Conservation (phyloP, 345 rosid genomes). For the Isatis tinctoria region DNA sequence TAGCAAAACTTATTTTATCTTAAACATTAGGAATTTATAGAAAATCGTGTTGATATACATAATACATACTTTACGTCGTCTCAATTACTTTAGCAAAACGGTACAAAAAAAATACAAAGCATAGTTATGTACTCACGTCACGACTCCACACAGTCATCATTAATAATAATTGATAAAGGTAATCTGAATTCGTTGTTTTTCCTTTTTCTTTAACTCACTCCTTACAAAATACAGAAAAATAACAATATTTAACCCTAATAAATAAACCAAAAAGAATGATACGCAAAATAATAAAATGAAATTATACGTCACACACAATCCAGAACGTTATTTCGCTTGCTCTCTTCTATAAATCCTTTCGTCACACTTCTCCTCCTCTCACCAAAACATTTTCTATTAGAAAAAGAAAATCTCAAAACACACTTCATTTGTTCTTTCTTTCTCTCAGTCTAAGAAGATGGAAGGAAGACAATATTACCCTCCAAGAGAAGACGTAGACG, state of each 20-base stretch:
- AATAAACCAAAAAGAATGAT: conserved; percentile 1
- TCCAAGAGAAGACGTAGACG: conserved; percentile 29
- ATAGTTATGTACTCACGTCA: conserved; percentile 18
- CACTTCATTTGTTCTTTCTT: not conserved
- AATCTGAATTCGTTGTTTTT: not conserved
- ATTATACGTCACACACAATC: conserved; percentile 21
- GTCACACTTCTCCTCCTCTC: conserved; percentile 24
- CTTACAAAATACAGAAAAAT: not conserved
- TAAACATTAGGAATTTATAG: not conserved
- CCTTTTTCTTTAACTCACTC: not conserved
- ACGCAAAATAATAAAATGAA: conserved; percentile 5
- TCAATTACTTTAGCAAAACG: not conserved
- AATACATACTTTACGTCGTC: not conserved
- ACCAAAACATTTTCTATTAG: conserved; percentile 23
- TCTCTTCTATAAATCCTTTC: conserved; percentile 31
- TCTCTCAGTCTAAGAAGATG: conserved; percentile 21
- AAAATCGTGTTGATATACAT: not conserved
- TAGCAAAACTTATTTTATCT: not conserved
- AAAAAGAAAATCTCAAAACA: not conserved
- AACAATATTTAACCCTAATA: not conserved
- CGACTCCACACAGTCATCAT: conserved; percentile 26
- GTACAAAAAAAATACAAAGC: not conserved
- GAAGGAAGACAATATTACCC: conserved; percentile 43
- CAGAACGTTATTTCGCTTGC: conserved; percentile 16
- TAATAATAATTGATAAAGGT: not conserved